phyloP scores from a whole-genome alignment of 345 rosid species.

The Cardiospermum halicacabum region DNA sequence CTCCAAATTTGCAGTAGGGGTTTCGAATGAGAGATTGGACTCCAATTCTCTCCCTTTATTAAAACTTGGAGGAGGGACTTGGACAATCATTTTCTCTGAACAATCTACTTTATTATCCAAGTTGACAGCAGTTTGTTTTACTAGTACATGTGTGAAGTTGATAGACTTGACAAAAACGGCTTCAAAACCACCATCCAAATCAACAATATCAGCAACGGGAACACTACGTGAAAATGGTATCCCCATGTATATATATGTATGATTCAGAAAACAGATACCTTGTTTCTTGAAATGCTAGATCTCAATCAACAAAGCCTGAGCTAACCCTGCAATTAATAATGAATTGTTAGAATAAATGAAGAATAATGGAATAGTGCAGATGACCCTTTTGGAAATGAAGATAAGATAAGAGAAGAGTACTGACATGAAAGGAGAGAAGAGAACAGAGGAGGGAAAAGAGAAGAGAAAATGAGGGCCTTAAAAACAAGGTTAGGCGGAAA shows the following conservation, averaged over 20 bases:
- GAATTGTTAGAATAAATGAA: no score
- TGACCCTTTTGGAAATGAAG: no score
- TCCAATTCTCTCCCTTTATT: slow-evolving; percentile 28
- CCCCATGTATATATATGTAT: slow-evolving; percentile 24
- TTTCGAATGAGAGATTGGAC: slow-evolving; percentile 18
- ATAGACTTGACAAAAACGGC: slow-evolving; percentile 23
- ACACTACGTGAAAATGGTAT: slow-evolving; percentile 23
- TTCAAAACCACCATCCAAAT: slow-evolving; percentile 23
- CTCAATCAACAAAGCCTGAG: slow-evolving; percentile 12
- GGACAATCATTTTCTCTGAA: slow-evolving; percentile 20
- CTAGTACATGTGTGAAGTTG: slow-evolving; percentile 20
- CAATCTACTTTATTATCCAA: slow-evolving; percentile 36
- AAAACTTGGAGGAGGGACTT: slow-evolving; percentile 29
- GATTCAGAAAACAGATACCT: background rate
- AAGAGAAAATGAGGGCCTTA: slow-evolving; percentile 6
- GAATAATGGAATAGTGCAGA: no score
- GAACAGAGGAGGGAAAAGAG: background rate
- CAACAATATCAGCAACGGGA: slow-evolving; percentile 27
- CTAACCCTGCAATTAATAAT: slow-evolving; percentile 15
- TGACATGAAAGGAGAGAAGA: background rate
- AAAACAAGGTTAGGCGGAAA: slow-evolving; percentile 27
- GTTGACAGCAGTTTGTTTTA: slow-evolving; percentile 29
- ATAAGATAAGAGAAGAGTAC: background rate
- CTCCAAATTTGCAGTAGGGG: slow-evolving; percentile 30
- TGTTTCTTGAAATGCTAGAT: slow-evolving; percentile 9